Evolutionary conservation across 345 rosid species (phyloP).

Genomic region (Sonneratia alba): DNA sequence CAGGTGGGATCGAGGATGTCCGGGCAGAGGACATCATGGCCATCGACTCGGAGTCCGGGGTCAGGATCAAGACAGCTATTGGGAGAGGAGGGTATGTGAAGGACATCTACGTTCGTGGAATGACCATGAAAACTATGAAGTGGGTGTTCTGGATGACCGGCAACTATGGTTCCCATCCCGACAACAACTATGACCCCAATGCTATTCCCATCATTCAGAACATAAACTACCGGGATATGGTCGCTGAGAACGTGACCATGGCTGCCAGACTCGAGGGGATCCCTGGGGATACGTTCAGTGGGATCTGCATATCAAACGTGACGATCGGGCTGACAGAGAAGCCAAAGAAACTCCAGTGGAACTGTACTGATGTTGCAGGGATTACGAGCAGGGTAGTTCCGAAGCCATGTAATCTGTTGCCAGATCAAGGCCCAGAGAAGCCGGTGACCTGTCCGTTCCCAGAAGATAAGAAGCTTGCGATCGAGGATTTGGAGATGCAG

Average conservation of each 20-base stretch:
- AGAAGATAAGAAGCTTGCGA: slow-evolving; percentile 31
- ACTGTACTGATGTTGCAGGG: slow-evolving; percentile 60
- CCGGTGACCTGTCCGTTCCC: slow-evolving; percentile 49
- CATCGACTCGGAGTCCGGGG: slow-evolving; percentile 59
- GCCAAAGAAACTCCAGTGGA: slow-evolving; percentile 64
- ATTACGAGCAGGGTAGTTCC: slow-evolving; percentile 54
- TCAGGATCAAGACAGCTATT: slow-evolving; percentile 63
- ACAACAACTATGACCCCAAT: slow-evolving; percentile 51
- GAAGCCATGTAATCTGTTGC: slow-evolving; percentile 40
- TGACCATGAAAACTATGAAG: slow-evolving; percentile 68
- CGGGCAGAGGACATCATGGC: slow-evolving; percentile 73
- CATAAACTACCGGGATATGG: slow-evolving; percentile 57
- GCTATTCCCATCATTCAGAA: slow-evolving; percentile 56
- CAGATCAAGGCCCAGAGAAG: slow-evolving; percentile 30
- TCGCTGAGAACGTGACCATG: slow-evolving; percentile 67
- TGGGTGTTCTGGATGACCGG: slow-evolving; percentile 94
- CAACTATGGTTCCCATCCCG: slow-evolving; percentile 63
- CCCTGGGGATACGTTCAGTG: slow-evolving; percentile 44
- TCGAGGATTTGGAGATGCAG: slow-evolving; percentile 33
- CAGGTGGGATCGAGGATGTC: slow-evolving; percentile 76
- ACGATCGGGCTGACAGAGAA: slow-evolving; percentile 35
- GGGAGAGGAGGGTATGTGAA: slow-evolving; percentile 82
- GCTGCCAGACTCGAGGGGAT: slow-evolving; percentile 58
- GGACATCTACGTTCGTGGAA: slow-evolving; percentile 56
- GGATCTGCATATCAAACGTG: slow-evolving; percentile 73